Evolutionary conservation across 345 rosid genomes (phyloP), one percentile per base, ranked within the genome.

Genomic region (Camelina sativa): DNA sequence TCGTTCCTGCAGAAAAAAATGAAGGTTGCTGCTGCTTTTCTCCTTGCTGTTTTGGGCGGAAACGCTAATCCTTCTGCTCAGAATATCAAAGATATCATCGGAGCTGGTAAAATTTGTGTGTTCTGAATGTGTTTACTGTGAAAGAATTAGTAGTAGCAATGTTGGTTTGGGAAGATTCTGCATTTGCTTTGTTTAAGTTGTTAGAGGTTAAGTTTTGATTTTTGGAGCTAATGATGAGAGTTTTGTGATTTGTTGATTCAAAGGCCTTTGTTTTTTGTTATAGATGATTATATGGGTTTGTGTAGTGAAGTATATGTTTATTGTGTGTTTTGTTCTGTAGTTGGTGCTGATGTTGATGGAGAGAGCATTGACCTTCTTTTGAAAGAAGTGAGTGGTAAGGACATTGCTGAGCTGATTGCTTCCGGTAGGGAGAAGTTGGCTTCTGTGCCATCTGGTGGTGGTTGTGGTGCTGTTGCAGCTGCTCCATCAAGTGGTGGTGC

Each of bases 401-500:
- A 89, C 44, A 67, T 87, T 35, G 80, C 92, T 0, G 97, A 91
- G 71, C 70, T 91, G 22, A 83, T 86, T 82, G 94, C 97, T 2
- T 20, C 82, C 1, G 94, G 97, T 38, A 79, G 88, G 82, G 93
- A 86, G 80, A 91, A 91, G 80, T 75, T 91, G 69, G 91, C 97
- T 0, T 86, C 92, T 15, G 92, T 88, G 1, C 97, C 97, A 2
- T 82, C 82, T 4, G 89, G 93, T 46, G 96, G 87, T 54, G 85
- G 92, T 34, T 6, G 37, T 58, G 91, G 60, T 13, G 80, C 69
- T 16, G 79, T 62, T 32, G 77, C 68, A 46, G 86, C 79, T 16
- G 82, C 84, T 59, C 82, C 85, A 1, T 69, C 86, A 10, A 74
- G 82, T 17, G 82, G 74, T 23, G 86, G 53, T 23, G 86, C 46